Percentiles rank a stretch among this genome's conserved stretches.
Conservation (phyloP, 2,329 filamentous ascomycete species). For the Claviceps fusiformis region DNA sequence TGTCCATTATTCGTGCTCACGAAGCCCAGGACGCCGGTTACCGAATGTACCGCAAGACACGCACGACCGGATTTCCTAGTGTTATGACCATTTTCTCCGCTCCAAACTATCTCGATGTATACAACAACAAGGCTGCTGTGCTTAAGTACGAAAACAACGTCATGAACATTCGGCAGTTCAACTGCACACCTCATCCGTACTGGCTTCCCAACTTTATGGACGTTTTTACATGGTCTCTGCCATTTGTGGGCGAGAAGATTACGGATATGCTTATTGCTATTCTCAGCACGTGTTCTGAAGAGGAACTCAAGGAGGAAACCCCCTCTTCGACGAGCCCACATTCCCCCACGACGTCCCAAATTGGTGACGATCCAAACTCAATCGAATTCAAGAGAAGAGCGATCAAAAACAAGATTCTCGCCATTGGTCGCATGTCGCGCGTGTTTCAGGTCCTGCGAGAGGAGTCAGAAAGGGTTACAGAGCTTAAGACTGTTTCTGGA, state of each 20-base stretch:
- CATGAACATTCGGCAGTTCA: slow-evolving; percentile 99
- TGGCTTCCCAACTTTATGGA: slow-evolving; percentile 99
- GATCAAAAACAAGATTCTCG: slow-evolving; percentile 99
- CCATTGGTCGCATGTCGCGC: slow-evolving; percentile 88
- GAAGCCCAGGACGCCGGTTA: slow-evolving; percentile 98
- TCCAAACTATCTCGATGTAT: slow-evolving; percentile 96
- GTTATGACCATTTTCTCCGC: slow-evolving; percentile 99
- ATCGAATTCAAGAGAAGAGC: slow-evolving; percentile 89
- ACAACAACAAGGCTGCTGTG: slow-evolving; percentile 99
- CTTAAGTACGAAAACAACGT: slow-evolving; percentile 99
- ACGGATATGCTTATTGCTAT: slow-evolving; percentile 99
- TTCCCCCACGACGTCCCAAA: slow-evolving; percentile 51
- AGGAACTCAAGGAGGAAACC: slow-evolving; percentile 82
- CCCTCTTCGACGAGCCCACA: slow-evolving; percentile 37
- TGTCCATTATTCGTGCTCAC: slow-evolving; percentile 94
- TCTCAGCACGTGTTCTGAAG: slow-evolving; percentile 96
- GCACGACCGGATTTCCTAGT: slow-evolving; percentile 94
- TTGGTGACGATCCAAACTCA: slow-evolving; percentile 58
- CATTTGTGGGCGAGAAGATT: slow-evolving; percentile 97
- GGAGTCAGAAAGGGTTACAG: slow-evolving; percentile 91
- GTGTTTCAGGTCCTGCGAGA: slow-evolving; percentile 98
- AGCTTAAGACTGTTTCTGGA: slow-evolving; percentile 92
- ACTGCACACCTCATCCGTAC: slow-evolving; percentile 97
- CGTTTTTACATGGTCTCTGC: slow-evolving; percentile 98
- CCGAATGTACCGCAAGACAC: slow-evolving; percentile 97